These are phyloP conservation scores for Cenchrus fungigraminus DNA, from an alignment of 176 grass and related monocot species.

Conservation along the genomic window DNA sequence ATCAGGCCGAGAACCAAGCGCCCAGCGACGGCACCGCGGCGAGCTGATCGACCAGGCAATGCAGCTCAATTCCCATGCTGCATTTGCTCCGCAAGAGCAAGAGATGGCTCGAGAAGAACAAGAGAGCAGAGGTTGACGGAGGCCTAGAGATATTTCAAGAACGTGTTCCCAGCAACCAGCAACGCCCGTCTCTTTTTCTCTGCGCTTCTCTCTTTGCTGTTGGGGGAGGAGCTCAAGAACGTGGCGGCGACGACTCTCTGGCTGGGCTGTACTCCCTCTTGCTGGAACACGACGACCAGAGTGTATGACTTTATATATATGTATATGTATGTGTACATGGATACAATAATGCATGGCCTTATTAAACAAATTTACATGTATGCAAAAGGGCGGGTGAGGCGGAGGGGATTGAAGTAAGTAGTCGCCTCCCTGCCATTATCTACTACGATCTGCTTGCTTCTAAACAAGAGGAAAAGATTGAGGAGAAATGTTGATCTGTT, in stretches of 20 bases:
- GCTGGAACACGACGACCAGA: slow-evolving; percentile 40
- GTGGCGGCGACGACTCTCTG: slow-evolving; percentile 42
- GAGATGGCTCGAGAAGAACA: background rate
- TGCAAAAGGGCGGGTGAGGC: background rate
- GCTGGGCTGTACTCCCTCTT: slow-evolving; percentile 15
- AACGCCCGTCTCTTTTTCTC: background rate
- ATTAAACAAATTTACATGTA: background rate
- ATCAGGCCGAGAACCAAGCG: background rate
- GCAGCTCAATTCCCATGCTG: slow-evolving; percentile 31
- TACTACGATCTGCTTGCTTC: background rate
- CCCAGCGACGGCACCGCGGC: background rate
- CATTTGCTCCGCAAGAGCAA: background rate
- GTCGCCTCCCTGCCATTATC: slow-evolving; percentile 44
- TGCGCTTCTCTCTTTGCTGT: slow-evolving; percentile 36
- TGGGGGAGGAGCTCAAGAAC: slow-evolving; percentile 36
- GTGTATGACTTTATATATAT: background rate
- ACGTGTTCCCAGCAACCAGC: background rate
- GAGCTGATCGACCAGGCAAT: background rate
- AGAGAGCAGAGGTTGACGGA: background rate
- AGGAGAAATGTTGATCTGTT: background rate
- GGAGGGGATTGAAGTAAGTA: slow-evolving; percentile 6
- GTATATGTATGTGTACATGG: background rate
- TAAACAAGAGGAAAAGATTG: background rate
- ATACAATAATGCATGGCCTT: background rate
- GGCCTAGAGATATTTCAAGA: slow-evolving; percentile 9